phyloP scores from a whole-genome alignment of 345 rosid species.

The Eucalyptus erythrocorys region DNA sequence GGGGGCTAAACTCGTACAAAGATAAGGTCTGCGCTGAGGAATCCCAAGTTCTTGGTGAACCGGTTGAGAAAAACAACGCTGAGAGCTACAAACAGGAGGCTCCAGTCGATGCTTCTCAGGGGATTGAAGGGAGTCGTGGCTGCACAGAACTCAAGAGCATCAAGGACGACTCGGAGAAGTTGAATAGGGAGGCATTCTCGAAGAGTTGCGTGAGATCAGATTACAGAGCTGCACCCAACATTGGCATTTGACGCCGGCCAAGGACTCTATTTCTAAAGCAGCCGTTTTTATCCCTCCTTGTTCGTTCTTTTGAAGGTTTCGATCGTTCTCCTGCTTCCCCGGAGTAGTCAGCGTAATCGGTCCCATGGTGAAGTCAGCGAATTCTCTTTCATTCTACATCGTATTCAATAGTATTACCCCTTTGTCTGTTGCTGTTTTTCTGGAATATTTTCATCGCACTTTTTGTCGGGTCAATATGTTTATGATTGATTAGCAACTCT shows the following conservation, averaged over 20 bases:
- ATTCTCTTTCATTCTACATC: conserved; percentile 4
- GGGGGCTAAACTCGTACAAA: neutral
- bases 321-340: conserved; percentile 9
- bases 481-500: neutral
- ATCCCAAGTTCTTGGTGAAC: neutral
- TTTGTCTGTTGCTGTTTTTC: neutral
- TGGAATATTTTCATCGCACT: neutral
- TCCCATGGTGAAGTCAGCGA: neutral
- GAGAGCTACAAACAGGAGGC: neutral
- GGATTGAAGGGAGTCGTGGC: neutral
- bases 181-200: neutral
- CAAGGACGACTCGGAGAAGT: neutral
- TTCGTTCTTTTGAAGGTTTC: neutral
- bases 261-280: neutral
- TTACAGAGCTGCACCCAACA: neutral
- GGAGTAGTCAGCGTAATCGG: neutral
- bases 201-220: conserved; percentile 66
- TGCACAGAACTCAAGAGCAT: neutral
- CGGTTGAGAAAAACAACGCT: neutral
- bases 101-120: neutral
- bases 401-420: neutral
- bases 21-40: neutral
- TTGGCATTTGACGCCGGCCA: neutral
- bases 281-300: conserved; percentile 11
- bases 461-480: neutral